These are phyloP conservation scores for Eragrostis curvula DNA, from an alignment of 176 grass and related monocot genomes.

Conservation along the genomic window DNA sequence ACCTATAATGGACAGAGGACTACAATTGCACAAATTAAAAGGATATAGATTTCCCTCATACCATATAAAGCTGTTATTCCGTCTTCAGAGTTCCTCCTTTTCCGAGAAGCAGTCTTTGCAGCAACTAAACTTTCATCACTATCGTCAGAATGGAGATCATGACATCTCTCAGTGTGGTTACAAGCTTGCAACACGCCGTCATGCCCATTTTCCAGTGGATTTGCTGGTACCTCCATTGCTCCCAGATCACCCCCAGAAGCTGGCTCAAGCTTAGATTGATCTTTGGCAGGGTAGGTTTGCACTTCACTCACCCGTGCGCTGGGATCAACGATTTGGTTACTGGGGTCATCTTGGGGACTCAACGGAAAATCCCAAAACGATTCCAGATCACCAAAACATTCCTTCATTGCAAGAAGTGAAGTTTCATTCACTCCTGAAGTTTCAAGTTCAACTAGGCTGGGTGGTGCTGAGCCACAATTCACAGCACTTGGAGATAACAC, in stretches of 20 bases:
- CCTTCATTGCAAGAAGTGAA: constrained; percentile 50
- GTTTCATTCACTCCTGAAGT: constrained; percentile 47
- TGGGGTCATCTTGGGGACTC: constrained; percentile 38
- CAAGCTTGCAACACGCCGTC: constrained; percentile 47
- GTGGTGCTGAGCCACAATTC: constrained; percentile 30
- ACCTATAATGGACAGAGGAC: background rate
- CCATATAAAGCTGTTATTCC: constrained; percentile 31
- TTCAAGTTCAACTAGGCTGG: constrained; percentile 33
- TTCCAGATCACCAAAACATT: constrained; percentile 55
- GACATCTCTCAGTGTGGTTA: background rate
- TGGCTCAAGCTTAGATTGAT: constrained; percentile 31
- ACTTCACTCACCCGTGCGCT: constrained; percentile 4
- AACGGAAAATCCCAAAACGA: constrained; percentile 61
- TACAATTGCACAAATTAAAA: constrained; percentile 22
- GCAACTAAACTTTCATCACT: constrained; percentile 37
- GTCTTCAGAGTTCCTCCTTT: constrained; percentile 42
- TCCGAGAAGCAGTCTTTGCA: background rate
- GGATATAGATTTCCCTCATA: constrained; percentile 4
- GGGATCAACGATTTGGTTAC: constrained; percentile 36
- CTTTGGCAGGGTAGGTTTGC: constrained; percentile 39
- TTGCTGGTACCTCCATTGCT: constrained; percentile 19
- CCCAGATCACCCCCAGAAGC: constrained; percentile 43
- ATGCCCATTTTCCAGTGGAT: constrained; percentile 45
- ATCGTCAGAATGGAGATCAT: constrained; percentile 26
- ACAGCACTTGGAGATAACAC: constrained; percentile 55